Evolutionary conservation across 345 rosid species (phyloP).

Genomic region (Arabis alpina): DNA sequence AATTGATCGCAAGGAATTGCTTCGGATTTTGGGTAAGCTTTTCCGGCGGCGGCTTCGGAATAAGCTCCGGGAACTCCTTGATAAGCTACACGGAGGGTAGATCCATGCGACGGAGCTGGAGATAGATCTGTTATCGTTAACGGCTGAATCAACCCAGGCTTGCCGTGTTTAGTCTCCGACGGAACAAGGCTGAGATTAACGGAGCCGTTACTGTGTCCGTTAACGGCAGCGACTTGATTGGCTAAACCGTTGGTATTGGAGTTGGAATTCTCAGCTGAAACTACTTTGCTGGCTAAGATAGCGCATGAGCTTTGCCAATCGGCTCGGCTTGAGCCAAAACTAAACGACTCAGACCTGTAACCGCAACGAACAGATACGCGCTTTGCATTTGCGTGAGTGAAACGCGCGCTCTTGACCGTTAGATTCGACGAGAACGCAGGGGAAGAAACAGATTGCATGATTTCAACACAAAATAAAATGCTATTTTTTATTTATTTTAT

Average conservation of each 20-base stretch:
- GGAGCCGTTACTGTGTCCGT: conserved; percentile 56
- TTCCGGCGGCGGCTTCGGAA: conserved; percentile 94
- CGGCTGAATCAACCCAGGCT: conserved; percentile 53
- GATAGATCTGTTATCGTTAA: conserved; percentile 76
- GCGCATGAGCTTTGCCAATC: conserved; percentile 95
- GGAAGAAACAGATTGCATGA: conserved; percentile 55
- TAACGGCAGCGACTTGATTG: conserved; percentile 55
- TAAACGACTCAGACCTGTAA: conserved; percentile 55
- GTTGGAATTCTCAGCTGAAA: conserved; percentile 50
- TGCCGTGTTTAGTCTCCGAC: conserved; percentile 38
- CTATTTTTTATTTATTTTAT: too few relatives aligned
- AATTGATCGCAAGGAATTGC: conserved; percentile 97
- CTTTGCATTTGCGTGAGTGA: conserved; percentile 11
- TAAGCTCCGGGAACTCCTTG: conserved; percentile 98
- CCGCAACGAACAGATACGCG: conserved; percentile 39
- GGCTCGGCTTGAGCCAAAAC: conserved; percentile 55
- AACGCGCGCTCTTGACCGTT: conserved; percentile 33
- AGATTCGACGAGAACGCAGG: conserved; percentile 43
- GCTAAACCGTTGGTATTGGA: conserved; percentile 41
- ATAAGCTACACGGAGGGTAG: conserved; percentile 74
- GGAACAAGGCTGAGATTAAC: conserved; percentile 67
- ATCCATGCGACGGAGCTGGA: conserved; percentile 90
- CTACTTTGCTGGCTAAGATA: conserved; percentile 70
- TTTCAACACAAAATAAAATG: conserved; percentile 11
- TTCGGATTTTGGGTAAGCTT: conserved; percentile 89